Conservation (phyloP, 1,284 basidiomycete species). For the Austroboletus niveus region DNA sequence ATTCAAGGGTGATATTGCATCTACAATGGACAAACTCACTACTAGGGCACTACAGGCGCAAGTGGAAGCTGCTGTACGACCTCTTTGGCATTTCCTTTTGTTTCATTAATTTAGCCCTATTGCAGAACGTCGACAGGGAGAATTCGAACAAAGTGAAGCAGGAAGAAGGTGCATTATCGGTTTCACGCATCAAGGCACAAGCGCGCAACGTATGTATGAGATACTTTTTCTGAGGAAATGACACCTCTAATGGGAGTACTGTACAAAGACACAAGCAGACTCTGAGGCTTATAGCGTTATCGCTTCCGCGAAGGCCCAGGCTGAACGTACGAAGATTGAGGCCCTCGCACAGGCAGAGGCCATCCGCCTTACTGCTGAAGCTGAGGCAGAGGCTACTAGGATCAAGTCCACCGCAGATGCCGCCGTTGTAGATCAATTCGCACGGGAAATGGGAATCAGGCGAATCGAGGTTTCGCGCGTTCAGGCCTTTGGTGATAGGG, state of each 20-base stretch:
- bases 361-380: slow-evolving; percentile 65
- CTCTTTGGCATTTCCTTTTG: background rate
- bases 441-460: slow-evolving; percentile 70
- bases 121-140: slow-evolving; percentile 75
- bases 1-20: slow-evolving; percentile 80
- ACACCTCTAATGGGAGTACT: slow-evolving; percentile 9
- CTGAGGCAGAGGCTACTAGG: slow-evolving; percentile 67
- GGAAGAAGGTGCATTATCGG: slow-evolving; percentile 72
- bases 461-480: slow-evolving; percentile 64
- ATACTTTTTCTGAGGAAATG: background rate
- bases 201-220: slow-evolving; percentile 49
- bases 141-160: slow-evolving; percentile 84
- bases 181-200: slow-evolving; percentile 72
- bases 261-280: slow-evolving; percentile 60
- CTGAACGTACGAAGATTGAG: slow-evolving; percentile 65
- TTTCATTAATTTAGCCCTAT: background rate
- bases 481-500: slow-evolving; percentile 63
- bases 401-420: slow-evolving; percentile 63
- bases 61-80: slow-evolving; percentile 74
- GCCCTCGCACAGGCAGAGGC: slow-evolving; percentile 73
- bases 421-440: slow-evolving; percentile 60
- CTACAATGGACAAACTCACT: slow-evolving; percentile 80
- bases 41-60: slow-evolving; percentile 79
- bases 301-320: slow-evolving; percentile 71
- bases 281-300: slow-evolving; percentile 70